phyloP scores from a whole-genome alignment of 176 grass and related monocot species.

The Hsuehochloa calcarea region DNA sequence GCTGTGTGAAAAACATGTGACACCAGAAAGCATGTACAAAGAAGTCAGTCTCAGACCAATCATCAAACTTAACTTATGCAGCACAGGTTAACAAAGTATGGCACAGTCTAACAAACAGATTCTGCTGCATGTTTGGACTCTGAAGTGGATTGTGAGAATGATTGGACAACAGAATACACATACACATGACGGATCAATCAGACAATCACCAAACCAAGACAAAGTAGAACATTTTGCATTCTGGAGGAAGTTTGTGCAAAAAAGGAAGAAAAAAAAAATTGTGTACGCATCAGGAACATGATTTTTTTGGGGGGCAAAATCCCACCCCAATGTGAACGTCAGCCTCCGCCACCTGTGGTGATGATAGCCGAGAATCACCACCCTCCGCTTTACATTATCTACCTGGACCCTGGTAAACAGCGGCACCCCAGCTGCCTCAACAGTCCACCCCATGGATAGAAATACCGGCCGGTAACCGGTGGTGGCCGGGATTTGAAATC shows the following conservation, averaged over 20 bases:
- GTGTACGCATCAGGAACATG: background rate
- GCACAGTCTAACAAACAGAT: background rate
- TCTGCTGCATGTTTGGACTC: background rate
- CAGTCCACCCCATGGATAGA: no score
- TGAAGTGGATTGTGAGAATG: background rate
- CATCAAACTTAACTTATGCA: background rate
- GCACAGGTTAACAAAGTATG: conserved; percentile 4
- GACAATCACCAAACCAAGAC: background rate
- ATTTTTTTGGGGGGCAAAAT: background rate
- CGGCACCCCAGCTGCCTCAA: background rate
- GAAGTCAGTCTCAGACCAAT: conserved; percentile 9
- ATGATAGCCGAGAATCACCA: background rate
- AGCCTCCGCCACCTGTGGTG: background rate
- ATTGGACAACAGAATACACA: background rate
- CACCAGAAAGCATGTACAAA: background rate
- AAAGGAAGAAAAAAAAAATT: background rate
- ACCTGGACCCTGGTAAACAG: background rate
- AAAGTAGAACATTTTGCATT: background rate
- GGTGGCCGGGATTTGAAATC: no score
- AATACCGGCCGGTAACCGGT: no score
- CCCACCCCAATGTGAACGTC: background rate
- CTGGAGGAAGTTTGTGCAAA: background rate
- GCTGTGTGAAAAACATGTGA: background rate
- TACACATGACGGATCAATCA: background rate
- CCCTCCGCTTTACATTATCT: background rate